Base-by-base conservation (phyloP, 164 flowering plant species). In the Piper longum region DNA sequence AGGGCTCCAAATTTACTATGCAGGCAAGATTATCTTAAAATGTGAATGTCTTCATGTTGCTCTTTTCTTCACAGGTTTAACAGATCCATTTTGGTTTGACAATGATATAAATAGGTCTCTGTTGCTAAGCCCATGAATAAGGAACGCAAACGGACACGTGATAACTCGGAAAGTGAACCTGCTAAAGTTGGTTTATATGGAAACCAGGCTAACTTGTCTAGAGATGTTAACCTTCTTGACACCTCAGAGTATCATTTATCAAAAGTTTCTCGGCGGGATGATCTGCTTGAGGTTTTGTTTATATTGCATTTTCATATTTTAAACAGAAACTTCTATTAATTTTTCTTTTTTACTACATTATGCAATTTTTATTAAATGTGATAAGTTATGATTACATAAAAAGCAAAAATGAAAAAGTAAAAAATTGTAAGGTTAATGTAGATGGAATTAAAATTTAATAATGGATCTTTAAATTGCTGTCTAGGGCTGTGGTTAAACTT, bases 101-200 rank as follows among this genome's bases (percentile, higher is more conserved):
- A 39, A 26, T 40, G 13, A 59, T 36, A 9, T 39, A 14, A 9
- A 59, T n/a, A 59, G 80, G 80, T 79, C 51, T 74, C 72, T 52
- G 72, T 79, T 68, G 82, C 82, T 57, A 79, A 64, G 69, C 79
- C 82, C 19, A 62, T 66, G 56, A 75, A 74, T 60, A 79, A 71
- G 56, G 77, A 56, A 19, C 73, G 64, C 66, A 79, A 79, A 64
- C 70, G 76, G 54, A 64, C 56, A 69, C 78, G 64, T 71, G 78
- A 74, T 43, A 72, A 72, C 57, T 62, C 73, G 12, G 65, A 73
- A 61, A 64, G 54, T 65, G 72, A 62, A 57, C 12, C 62, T n/a
- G 3, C 52, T 5, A 48, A 48, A 51, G 41, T 67, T 14, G 60
- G 41, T 57, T 66, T 14, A 42, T 43, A 61, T 64, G 62, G n/a